Percentiles rank a stretch among this genome's conserved stretches.
Evolutionary conservation across 2,329 filamentous ascomycete genomes (phyloP).

Genomic region (Periconia sp.): DNA sequence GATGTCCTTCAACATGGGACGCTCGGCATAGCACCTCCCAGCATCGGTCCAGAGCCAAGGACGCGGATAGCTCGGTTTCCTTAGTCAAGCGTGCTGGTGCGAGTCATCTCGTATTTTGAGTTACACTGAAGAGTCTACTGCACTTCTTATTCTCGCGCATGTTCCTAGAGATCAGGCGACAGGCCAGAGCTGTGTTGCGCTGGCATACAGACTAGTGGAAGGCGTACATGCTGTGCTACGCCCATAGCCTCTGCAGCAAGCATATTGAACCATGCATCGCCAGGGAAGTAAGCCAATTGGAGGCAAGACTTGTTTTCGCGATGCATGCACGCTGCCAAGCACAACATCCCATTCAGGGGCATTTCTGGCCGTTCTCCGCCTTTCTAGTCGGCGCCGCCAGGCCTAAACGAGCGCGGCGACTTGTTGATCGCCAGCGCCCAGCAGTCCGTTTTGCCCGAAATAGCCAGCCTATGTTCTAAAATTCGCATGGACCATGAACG

Average conservation of each 20-base stretch:
- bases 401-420: constrained; percentile 5
- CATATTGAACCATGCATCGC: neutral
- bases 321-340: constrained; percentile 11
- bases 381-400: constrained; percentile 7
- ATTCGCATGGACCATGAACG: constrained; percentile 4
- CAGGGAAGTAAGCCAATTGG: neutral
- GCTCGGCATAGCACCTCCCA: no score
- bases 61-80: neutral
- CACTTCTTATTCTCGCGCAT: no score
- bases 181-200: no score
- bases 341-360: neutral
- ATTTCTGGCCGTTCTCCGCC: neutral
- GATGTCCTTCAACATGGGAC: neutral
- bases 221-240: no score
- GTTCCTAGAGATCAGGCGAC: no score
- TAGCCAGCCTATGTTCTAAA: constrained; percentile 4
- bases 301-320: constrained; percentile 3
- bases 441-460: constrained; percentile 8
- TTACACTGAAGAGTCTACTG: neutral
- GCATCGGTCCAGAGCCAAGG: no score
- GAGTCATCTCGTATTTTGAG: neutral
- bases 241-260: no score
- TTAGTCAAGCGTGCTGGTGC: neutral
- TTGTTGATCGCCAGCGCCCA: constrained; percentile 11
- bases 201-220: no score